A percentile compares a stretch with the other conserved stretches of the same genome.
phyloP scores from a whole-genome alignment of 129 eudicot genomes.

The Chrysanthemum seticuspe region DNA sequence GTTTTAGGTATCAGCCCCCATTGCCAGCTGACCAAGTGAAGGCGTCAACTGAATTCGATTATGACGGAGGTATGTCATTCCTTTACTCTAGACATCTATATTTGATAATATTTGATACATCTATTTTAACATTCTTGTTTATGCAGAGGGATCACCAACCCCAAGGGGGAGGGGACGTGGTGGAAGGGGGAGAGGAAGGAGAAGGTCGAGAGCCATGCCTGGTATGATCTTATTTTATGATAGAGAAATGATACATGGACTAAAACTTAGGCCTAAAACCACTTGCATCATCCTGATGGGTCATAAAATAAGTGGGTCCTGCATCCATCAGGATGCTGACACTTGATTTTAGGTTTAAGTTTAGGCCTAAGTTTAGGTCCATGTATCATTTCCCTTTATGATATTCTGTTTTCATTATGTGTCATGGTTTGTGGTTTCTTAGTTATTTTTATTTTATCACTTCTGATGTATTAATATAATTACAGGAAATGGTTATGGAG shows the following conservation, averaged over 20 bases:
- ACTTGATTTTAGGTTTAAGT: no score
- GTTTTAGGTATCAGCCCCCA: constrained; percentile 79
- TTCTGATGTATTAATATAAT: not conserved
- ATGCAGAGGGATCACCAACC: constrained; percentile 71
- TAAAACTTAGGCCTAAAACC: no score
- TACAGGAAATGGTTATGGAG: constrained; percentile 47
- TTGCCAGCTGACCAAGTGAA: constrained; percentile 89
- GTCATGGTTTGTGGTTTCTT: not conserved
- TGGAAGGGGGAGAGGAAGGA: constrained; percentile 50
- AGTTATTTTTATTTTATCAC: not conserved
- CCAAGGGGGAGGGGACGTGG: constrained; percentile 85
- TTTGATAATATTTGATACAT: no score
- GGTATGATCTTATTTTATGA: constrained; percentile 35
- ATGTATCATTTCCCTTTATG: no score
- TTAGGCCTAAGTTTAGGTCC: no score
- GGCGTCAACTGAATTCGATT: constrained; percentile 58
- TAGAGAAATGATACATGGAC: not conserved
- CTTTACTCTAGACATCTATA: not conserved
- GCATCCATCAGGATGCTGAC: no score
- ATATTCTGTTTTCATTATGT: not conserved
- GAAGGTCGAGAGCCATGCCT: constrained; percentile 44
- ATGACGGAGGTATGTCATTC: constrained; percentile 62
- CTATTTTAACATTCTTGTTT: not conserved
- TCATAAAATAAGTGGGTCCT: no score
- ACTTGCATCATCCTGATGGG: no score